Conservation (phyloP, 306 rosid species). For the Rubus idaeus region DNA sequence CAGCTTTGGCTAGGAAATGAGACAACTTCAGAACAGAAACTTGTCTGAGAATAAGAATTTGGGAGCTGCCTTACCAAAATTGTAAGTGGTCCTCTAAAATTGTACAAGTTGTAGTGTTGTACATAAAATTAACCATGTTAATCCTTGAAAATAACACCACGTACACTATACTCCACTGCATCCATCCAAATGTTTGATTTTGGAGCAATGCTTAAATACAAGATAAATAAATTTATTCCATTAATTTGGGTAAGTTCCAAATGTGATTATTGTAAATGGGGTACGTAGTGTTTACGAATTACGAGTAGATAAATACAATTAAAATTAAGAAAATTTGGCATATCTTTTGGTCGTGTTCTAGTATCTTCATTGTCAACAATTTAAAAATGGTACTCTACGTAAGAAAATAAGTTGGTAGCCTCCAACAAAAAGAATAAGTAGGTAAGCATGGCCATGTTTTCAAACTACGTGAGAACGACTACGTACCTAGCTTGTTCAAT, state of each 20-base stretch:
- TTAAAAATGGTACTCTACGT: background rate
- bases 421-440: background rate
- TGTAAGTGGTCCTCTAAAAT: background rate
- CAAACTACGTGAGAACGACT: conserved; percentile 2
- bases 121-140: background rate
- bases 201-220: background rate
- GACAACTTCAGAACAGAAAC: background rate
- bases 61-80: too few species aligned
- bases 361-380: conserved; percentile 4
- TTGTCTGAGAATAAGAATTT: background rate
- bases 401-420: background rate
- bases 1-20: background rate
- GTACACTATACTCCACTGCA: too few species aligned
- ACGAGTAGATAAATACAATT: background rate
- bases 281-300: background rate
- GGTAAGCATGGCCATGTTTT: conserved; percentile 14
- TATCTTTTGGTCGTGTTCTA: conserved; percentile 7
- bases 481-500: background rate
- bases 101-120: background rate
- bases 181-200: background rate
- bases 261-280: background rate
- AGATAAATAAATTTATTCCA: too few species aligned
- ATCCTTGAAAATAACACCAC: background rate
- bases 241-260: background rate
- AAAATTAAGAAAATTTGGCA: background rate